Base-by-base conservation (phyloP, 2,329 filamentous ascomycete species). In the Stagonosporopsis vannaccii region DNA sequence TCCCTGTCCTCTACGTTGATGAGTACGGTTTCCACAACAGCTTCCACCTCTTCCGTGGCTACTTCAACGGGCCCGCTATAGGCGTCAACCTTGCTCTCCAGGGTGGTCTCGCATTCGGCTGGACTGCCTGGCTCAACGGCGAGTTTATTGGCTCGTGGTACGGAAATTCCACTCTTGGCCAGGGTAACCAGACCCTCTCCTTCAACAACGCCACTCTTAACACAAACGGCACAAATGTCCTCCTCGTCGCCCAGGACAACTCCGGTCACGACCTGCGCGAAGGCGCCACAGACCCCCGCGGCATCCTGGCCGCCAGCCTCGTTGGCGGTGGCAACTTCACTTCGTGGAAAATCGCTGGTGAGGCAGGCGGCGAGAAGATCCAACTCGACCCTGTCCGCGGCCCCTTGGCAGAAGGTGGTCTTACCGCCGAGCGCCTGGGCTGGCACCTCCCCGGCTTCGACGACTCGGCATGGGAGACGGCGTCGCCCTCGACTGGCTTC, bases 231-330 rank as follows among this genome's bases (percentile, higher is more conserved):
- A 65, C 63, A 0, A 84, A 85, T 52, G 69, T 82, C 2, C 75
- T 87, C 6, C 78, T 86, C n/a, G 72, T 87, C 3, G 75, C 87
- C 22, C 82, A 85, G 70, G 83, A 88, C 63, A 81, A 87, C 72
- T 85, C 82, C 17, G 85, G 85, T 9, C 84, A 87, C 64, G 85
- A 86, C 45, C 78, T 84, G 23, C 81, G 80, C 0, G 76, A 76
- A 1, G 78, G 75, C 0, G 82, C 82, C 5, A 74, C 80, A 4
- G 77, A 81, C 15, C 78, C 81, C 8, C 74, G 83, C 39, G 84
- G 84, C 4, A 85, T 86, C 61, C 77, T 78, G 42, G 80, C 82
- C 26, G 83, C 82, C 0, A 82, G 79, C 1, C 79, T 85, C 1
- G 37, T 82, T n/a, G 68, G 70, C n/a, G 68, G 70, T 13, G 59